These are phyloP conservation scores for Carallia brachiata DNA, from an alignment of 345 rosid genomes.

Conservation along the genomic window DNA sequence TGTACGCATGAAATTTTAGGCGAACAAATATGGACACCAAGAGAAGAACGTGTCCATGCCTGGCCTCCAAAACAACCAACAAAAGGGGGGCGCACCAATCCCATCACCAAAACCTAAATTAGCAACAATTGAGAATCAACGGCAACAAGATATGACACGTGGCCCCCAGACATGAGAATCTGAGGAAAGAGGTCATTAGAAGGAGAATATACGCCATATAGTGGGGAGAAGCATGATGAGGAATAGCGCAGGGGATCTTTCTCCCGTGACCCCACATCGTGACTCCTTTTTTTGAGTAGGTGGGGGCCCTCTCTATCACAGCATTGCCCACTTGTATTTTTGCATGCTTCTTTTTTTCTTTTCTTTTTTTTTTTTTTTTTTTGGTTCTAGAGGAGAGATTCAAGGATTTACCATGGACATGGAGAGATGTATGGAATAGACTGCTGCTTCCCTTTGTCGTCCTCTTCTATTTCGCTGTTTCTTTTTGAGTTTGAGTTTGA, in stretches of 20 bases:
- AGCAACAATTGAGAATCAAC: conserved; percentile 17
- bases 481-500: not conserved
- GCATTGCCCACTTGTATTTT: conserved; percentile 21
- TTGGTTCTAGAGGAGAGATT: not conserved
- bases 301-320: not conserved
- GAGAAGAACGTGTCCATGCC: conserved; percentile 26
- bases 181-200: conserved; percentile 3
- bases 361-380: no score
- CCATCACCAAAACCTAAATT: conserved; percentile 21
- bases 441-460: not conserved
- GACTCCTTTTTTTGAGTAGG: not conserved
- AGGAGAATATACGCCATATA: conserved; percentile 36
- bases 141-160: conserved; percentile 43
- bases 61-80: conserved; percentile 55
- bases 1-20: conserved; percentile 11
- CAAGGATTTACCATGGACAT: conserved; percentile 23
- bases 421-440: not conserved
- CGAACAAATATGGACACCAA: not conserved
- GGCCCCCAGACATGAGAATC: conserved; percentile 54
- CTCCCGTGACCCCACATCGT: conserved; percentile 24
- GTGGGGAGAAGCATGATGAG: conserved; percentile 53
- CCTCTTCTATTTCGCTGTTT: not conserved
- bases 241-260: conserved; percentile 28
- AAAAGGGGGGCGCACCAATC: conserved; percentile 14
- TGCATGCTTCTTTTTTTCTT: conserved; percentile 25